Evolutionary conservation across 768 basidiomycete species (phyloP).

Genomic region (Mrakia hoshinonis): DNA sequence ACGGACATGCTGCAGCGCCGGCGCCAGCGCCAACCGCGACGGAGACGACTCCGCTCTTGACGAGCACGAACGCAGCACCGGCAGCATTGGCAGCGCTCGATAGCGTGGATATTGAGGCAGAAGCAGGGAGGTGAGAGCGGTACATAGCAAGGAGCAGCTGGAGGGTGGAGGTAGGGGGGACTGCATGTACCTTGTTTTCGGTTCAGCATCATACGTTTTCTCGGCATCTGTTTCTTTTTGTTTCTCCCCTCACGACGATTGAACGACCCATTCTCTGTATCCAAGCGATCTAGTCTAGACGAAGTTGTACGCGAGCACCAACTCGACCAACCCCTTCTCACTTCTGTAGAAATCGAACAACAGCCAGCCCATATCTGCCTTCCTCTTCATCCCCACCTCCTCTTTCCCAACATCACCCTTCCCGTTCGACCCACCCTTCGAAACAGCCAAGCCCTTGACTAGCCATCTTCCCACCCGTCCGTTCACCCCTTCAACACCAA

Average conservation of each 20-base stretch:
- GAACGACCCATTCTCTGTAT: constrained; percentile 2
- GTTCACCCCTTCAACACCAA: constrained; percentile 85
- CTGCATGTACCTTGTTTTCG: too few species aligned
- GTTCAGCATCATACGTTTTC: too few species aligned
- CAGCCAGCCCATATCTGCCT: constrained; percentile 27
- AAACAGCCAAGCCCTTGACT: constrained; percentile 46
- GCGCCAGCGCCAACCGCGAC: too few species aligned
- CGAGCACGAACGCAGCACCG: too few species aligned
- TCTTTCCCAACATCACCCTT: background rate
- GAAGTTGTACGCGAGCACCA: constrained; percentile 31
- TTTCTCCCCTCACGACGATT: background rate
- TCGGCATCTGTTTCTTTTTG: background rate
- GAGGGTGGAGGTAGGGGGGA: too few species aligned
- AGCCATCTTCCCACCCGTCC: constrained; percentile 64
- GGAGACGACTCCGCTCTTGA: too few species aligned
- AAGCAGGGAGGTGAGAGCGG: too few species aligned
- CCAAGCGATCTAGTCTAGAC: background rate
- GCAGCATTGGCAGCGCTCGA: too few species aligned
- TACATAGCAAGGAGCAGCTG: too few species aligned
- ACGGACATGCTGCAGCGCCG: too few species aligned
- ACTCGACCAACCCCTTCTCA: constrained; percentile 28
- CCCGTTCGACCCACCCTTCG: constrained; percentile 15
- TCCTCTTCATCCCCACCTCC: background rate
- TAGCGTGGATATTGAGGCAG: too few species aligned
- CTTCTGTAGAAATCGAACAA: constrained; percentile 32